Evolutionary conservation across 208 protist species (phyloP), one percentile per base, ranked within the genome.

Genomic region (Crithidia fasciculata): DNA sequence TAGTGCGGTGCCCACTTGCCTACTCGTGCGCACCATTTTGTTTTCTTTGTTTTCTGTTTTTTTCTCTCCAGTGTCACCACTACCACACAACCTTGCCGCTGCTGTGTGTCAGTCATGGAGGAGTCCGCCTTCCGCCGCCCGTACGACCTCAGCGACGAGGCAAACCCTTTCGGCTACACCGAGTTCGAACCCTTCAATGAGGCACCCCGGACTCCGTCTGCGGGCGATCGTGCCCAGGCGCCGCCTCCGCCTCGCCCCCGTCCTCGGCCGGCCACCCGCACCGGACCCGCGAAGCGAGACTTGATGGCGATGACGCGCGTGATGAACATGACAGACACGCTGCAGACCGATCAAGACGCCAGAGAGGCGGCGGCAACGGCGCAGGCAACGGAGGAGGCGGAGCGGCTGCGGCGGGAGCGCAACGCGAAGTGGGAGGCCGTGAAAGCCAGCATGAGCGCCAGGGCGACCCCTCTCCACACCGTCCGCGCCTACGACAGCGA

Each of bases 401-500:
- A 73, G 41, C 69, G 79, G 10, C 28, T 74, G 58, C 77, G 63
- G 16, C 36, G 36, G 18, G 40, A 78, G 16, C 78, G 82, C 41
- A 71, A 80, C 18, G 58, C 55, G n/a, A 59, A 70, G 19, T 87
- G 82, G 82, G 69, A 63, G 40, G 78, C 71, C 2, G 66, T 87
- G 36, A 81, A 82, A 69, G 72, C 60, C 6, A 69, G 82, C 59
- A 80, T 87, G 82, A 76, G 69, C 40, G 36, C 40, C 10, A 54
- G 72, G 37, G 59, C 66, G 3, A 61, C 65, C 0, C 44, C 78
- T 36, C 44, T 73, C 18, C 64, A 44, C 44, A 71, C 63, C 13
- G 70, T 73, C 8, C 69, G 71, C 8, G 56, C 76, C 37, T 61
- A 71, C 45, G 76, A 80, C 50, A 73, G 74, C 62, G 74, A 76